Base-by-base conservation (phyloP, 306 rosid species). In the Biancaea sappan region DNA sequence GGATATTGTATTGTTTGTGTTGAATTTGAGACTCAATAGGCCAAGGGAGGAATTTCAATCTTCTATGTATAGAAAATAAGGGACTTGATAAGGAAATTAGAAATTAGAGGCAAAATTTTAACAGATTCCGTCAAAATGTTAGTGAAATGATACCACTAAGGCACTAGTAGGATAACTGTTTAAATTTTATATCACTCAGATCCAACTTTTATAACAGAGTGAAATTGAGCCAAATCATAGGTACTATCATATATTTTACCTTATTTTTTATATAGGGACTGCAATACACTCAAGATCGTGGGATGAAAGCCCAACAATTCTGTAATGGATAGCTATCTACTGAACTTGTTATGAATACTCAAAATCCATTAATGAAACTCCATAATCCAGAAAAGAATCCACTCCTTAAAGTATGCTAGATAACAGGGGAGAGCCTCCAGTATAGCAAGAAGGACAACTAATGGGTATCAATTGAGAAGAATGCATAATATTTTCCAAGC, bases 391-490 rank as follows among this genome's bases (percentile, higher is more conserved):
- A 59, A 11, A 14, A n/a, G 25, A 59, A 31, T 15, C 35, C 8
- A 10, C 65, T 58, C 65, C 65, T 15, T 8, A 58, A 58, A 58
- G 24, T 41, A 22, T 15, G 41, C 41, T 4, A 5, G 66, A 8
- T 19, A 59, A 59, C 10, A 16, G 66, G 25, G 25, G 12, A 59
- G 66, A 31, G 54, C 21, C 3, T 5, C 54, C 54, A 48, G n/a
- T 12, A 43, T 41, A 13, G 58, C 16, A 58, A 72, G 37, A 54
- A 9, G 54, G 29, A 53, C 28, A 32, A 43, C 12, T 40, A 44
- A 31, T 44, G 57, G 41, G 67, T 19, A 29, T n/a, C n/a, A n/a
- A n/a, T n/a, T n/a, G n/a, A 72, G 41, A 73, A 38, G 12, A 31
- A 40, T 9, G 29, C 37, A 43, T n/a, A 28, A n/a, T 13, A 4